A percentile compares a stretch with the other conserved stretches of the same genome.
These are phyloP conservation scores for Rutstroemia sp. DNA, from an alignment of 2,329 filamentous ascomycete species.

Conservation along the genomic window DNA sequence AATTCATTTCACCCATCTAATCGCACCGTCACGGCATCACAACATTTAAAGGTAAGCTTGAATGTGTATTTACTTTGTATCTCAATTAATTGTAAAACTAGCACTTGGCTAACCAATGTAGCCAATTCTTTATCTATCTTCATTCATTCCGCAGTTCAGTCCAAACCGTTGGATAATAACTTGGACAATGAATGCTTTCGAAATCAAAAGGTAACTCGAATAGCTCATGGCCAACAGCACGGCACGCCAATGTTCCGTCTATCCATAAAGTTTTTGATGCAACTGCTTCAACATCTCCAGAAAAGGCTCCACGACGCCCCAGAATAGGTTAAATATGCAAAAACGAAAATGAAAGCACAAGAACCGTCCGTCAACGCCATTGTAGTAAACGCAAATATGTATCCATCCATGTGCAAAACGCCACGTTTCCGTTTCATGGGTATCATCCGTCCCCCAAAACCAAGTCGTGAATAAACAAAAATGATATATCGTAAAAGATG, in stretches of 20 bases:
- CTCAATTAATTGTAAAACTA: not conserved
- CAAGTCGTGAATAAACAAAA: slow-evolving; percentile 1
- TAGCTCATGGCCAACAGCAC: too few species aligned
- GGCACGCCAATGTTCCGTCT: too few species aligned
- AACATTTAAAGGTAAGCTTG: not conserved
- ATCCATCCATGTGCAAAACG: slow-evolving; percentile 2
- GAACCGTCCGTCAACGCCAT: not conserved
- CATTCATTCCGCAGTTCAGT: not conserved
- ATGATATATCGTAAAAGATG: slow-evolving; percentile 2
- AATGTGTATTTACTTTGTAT: too few species aligned
- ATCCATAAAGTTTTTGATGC: not conserved
- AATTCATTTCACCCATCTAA: not conserved
- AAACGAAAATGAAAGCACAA: too few species aligned
- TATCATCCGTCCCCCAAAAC: slow-evolving; percentile 8
- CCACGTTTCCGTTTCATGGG: slow-evolving; percentile 8
- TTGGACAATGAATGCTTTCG: too few species aligned
- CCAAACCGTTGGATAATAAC: not conserved
- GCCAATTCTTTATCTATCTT: not conserved
- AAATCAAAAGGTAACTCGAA: too few species aligned
- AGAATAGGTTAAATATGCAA: not conserved
- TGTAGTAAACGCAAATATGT: not conserved
- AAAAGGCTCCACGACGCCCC: not conserved
- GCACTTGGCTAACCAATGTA: not conserved
- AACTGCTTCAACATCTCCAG: not conserved
- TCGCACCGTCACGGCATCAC: not conserved